Evolutionary conservation across 352 stramenopile genomes (phyloP).

Genomic region (Phytopythium sindhum): DNA sequence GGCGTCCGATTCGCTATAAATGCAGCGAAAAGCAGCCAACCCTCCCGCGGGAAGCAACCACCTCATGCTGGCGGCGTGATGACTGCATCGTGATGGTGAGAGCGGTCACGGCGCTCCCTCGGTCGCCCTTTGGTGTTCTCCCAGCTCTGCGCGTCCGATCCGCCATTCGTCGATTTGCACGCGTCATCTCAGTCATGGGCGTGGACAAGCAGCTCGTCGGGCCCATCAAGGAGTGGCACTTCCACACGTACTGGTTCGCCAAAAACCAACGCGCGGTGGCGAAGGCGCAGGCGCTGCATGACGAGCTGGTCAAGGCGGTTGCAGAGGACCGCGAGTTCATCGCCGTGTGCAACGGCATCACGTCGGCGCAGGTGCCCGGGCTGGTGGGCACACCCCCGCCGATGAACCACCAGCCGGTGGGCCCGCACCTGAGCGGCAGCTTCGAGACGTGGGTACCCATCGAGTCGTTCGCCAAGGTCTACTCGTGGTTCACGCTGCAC

Average conservation of each 20-base stretch:
- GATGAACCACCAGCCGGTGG: constrained; percentile 56
- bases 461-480: constrained; percentile 51
- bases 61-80: neutral
- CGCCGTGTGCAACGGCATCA: constrained; percentile 52
- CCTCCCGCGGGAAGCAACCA: neutral
- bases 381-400: constrained; percentile 25
- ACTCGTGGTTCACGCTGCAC: constrained; percentile 68
- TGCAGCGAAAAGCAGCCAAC: neutral
- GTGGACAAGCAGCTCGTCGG: neutral
- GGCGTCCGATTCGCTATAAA: neutral
- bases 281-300: constrained; percentile 40
- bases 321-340: constrained; percentile 46
- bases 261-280: constrained; percentile 33
- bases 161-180: neutral
- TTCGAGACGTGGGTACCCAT: constrained; percentile 70
- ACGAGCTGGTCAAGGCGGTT: constrained; percentile 44
- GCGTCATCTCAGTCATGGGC: neutral
- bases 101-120: neutral
- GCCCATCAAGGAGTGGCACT: constrained; percentile 68
- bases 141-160: no score
- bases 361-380: constrained; percentile 28
- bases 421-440: constrained; percentile 56
- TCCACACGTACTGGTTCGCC: constrained; percentile 69
- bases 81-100: constrained; percentile 2
- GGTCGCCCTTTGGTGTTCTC: no score